Evolutionary conservation across 441 rosid species (phyloP).

Genomic region (Brassica balearica): DNA sequence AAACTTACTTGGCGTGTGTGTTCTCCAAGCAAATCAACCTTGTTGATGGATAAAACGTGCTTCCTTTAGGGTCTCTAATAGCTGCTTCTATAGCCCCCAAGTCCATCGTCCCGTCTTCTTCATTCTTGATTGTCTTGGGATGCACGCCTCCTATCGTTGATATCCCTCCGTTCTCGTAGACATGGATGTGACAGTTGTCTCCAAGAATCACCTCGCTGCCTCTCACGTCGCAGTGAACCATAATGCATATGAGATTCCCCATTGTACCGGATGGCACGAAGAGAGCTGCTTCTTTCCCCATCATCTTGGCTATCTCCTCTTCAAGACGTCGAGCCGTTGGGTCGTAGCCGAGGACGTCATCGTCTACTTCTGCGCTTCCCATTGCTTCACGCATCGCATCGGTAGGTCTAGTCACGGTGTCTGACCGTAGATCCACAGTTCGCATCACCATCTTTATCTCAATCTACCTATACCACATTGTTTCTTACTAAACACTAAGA

Average conservation of each 20-base stretch:
- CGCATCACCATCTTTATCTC: constrained; percentile 64
- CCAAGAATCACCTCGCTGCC: constrained; percentile 98
- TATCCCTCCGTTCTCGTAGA: constrained; percentile 95
- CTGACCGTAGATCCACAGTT: constrained; percentile 89
- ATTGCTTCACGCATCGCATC: constrained; percentile 87
- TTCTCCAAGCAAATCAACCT: constrained; percentile 95
- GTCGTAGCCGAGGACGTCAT: constrained; percentile 78
- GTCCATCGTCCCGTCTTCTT: constrained; percentile 89
- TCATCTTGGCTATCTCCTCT: constrained; percentile 74
- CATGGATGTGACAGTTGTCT: constrained; percentile 76
- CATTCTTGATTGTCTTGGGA: constrained; percentile 77
- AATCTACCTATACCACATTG: constrained; percentile 3
- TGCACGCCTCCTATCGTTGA: constrained; percentile 92
- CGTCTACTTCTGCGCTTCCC: constrained; percentile 90
- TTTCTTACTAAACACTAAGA: not conserved
- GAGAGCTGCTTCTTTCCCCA: constrained; percentile 82
- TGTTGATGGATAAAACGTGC: constrained; percentile 78
- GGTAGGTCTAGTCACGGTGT: constrained; percentile 89
- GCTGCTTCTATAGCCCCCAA: constrained; percentile 74
- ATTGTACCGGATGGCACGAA: constrained; percentile 97
- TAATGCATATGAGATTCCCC: constrained; percentile 95
- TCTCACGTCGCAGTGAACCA: constrained; percentile 82
- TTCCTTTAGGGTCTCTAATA: constrained; percentile 77
- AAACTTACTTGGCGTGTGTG: constrained; percentile 82
- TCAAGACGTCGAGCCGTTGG: constrained; percentile 76